phyloP scores from a whole-genome alignment of 768 basidiomycete species.

The Glaciozyma martinii region DNA sequence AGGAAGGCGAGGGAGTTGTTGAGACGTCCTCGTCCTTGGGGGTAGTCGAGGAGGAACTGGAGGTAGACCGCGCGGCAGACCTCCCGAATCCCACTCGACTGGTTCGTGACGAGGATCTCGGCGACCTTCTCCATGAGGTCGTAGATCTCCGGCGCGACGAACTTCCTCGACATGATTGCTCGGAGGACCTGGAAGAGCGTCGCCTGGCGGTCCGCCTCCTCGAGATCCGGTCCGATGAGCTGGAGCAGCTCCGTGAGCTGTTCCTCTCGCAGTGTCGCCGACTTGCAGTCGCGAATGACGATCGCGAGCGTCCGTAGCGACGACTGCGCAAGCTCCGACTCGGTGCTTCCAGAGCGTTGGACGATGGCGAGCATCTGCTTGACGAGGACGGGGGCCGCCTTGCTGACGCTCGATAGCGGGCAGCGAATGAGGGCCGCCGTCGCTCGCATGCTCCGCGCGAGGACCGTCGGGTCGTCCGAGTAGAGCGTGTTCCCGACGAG shows the following conservation, averaged over 20 bases:
- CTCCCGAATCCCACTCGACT: constrained; percentile 83
- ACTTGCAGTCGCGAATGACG: constrained; percentile 79
- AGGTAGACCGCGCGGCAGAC: constrained; percentile 77
- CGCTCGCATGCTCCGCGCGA: constrained; percentile 66
- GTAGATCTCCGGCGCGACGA: constrained; percentile 92
- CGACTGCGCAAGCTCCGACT: constrained; percentile 79
- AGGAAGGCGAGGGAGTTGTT: constrained; percentile 82
- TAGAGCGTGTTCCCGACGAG: constrained; percentile 88
- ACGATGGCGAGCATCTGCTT: constrained; percentile 75
- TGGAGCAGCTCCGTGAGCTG: constrained; percentile 75
- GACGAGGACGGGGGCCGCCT: constrained; percentile 71
- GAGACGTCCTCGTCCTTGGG: constrained; percentile 85
- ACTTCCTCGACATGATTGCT: constrained; percentile 79
- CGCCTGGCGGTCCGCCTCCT: constrained; percentile 75
- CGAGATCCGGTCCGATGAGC: constrained; percentile 76
- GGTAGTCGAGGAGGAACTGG: constrained; percentile 93
- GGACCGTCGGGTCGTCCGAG: constrained; percentile 64
- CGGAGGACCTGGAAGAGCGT: constrained; percentile 80
- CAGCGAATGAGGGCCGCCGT: constrained; percentile 72
- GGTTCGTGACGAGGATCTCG: constrained; percentile 84
- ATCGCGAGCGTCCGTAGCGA: constrained; percentile 76
- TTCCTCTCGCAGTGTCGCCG: constrained; percentile 73
- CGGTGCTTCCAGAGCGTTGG: constrained; percentile 70
- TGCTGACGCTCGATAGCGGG: constrained; percentile 63
- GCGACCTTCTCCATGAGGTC: constrained; percentile 90